Evolutionary conservation across 140 eudicot genomes (phyloP).

Genomic region (Bidens hawaiensis): DNA sequence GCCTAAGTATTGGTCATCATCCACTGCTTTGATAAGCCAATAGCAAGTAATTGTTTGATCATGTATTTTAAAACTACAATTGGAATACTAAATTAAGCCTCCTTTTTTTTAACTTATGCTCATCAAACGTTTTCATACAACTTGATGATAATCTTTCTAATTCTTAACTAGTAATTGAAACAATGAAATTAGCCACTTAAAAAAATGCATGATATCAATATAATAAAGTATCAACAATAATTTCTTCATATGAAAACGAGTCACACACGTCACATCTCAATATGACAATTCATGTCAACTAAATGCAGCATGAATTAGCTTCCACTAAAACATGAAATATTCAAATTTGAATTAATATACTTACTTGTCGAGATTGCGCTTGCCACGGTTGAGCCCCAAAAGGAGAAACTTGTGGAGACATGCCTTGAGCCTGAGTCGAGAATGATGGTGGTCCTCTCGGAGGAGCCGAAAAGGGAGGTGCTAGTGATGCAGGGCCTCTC

Average conservation of each 20-base stretch:
- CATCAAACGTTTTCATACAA: neutral
- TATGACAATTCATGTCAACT: neutral
- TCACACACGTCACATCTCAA: neutral
- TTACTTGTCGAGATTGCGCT: conserved; percentile 62
- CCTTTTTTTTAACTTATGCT: conserved; percentile 12
- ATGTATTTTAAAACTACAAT: neutral
- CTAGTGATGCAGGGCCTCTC: conserved; percentile 39
- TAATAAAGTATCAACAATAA: neutral
- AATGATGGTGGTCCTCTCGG: conserved; percentile 57
- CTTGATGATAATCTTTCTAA: conserved; percentile 10
- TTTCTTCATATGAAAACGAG: neutral
- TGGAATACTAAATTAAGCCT: neutral
- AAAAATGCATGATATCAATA: neutral
- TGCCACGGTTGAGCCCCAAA: conserved; percentile 78
- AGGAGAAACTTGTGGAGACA: conserved; percentile 56
- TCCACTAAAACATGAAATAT: neutral
- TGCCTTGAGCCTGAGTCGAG: conserved; percentile 48
- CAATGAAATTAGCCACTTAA: neutral
- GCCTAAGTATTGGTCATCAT: neutral
- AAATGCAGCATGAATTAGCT: too few relatives aligned
- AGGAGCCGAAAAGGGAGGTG: conserved; percentile 57
- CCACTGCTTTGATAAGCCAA: too few relatives aligned
- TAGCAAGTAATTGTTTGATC: neutral
- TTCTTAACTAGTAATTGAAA: neutral
- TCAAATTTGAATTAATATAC: neutral